Evolutionary conservation across 2,329 filamentous ascomycete genomes (phyloP), one percentile per base, ranked within the genome.

Genomic region (Cladosporium halotolerans): DNA sequence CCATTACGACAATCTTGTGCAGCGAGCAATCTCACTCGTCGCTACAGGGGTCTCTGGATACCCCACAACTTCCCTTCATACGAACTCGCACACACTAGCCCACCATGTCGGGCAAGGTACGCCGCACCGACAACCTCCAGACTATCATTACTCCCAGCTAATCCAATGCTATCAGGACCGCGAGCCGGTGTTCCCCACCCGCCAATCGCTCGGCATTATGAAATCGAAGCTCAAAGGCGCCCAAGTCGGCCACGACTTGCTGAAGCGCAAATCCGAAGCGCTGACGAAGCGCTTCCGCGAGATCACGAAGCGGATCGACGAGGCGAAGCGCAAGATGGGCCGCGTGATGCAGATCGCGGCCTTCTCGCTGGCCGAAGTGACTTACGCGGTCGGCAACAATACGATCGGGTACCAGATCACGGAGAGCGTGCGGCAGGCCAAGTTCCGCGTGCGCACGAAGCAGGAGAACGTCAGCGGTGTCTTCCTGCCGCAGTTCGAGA

Each of bases 391-490:
- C 28, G 93, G 93, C 58, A 90, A 92, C 65, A 88, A 62, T 40
- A 68, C 95, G 66, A 95, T 99, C 64, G 88, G 87, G 57, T 99
- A 96, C 74, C 93, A 99, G 75, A 89, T 99, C 62, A 91, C 96
- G 69, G 93, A 99, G 72, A 95, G 90, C 1, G 93, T 89, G 57
- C 92, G 93, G 72, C 85, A 88, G 53, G 93, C 93, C 49, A 86
- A 91, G 43, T 97, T 99, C 77, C 84, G 93, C 59, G 82, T 99
- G 57, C 86, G 89, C 57, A 93, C 93, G 47, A 95, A 92, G 74
- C 93, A 99, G 71, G 93, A 99, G 74, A 99, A 99, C 75, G 92
- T 99, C 47, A 96, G 91, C 6, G 93, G 93, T 78, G 93, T 99
- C 56, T 83, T 97, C 62, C 77, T 99, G 40, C 93, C 93, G 28